A percentile compares a stretch with the other conserved stretches of the same genome.
Conservation (phyloP, 306 rosid genomes). For the Prunus mume region DNA sequence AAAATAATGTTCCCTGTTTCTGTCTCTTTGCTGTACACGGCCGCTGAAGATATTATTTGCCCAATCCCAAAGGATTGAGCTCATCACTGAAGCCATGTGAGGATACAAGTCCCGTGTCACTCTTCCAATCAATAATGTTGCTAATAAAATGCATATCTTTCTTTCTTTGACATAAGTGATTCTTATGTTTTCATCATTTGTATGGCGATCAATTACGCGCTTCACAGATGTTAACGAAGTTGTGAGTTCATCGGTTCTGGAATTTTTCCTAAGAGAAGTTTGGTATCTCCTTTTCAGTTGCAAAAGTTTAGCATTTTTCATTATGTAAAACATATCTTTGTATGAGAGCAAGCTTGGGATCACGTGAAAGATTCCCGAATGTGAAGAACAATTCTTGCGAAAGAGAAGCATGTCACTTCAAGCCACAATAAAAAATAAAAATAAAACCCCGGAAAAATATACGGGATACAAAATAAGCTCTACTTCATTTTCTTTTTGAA, state of each 20-base stretch:
- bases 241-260: neutral
- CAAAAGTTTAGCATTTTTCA: too few species aligned
- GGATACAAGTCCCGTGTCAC: slow-evolving; percentile 35
- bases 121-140: neutral
- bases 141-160: slow-evolving; percentile 20
- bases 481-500: too few species aligned
- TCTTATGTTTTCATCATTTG: too few species aligned
- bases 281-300: too few species aligned
- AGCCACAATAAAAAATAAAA: too few species aligned
- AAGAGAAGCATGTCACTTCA: neutral
- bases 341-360: neutral
- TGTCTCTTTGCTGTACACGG: slow-evolving; percentile 4
- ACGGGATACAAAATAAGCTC: too few species aligned
- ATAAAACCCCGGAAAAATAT: too few species aligned
- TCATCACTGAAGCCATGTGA: slow-evolving; percentile 21
- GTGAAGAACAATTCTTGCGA: neutral
- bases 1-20: neutral
- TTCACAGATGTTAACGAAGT: neutral
- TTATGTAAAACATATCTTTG: neutral
- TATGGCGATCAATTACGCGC: too few species aligned
- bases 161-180: neutral
- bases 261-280: neutral
- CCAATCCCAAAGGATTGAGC: slow-evolving; percentile 22
- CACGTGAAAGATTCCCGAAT: neutral
- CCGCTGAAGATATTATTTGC: slow-evolving; percentile 7